These are phyloP conservation scores for Salix purpurea DNA, from an alignment of 345 rosid genomes.

Conservation along the genomic window DNA sequence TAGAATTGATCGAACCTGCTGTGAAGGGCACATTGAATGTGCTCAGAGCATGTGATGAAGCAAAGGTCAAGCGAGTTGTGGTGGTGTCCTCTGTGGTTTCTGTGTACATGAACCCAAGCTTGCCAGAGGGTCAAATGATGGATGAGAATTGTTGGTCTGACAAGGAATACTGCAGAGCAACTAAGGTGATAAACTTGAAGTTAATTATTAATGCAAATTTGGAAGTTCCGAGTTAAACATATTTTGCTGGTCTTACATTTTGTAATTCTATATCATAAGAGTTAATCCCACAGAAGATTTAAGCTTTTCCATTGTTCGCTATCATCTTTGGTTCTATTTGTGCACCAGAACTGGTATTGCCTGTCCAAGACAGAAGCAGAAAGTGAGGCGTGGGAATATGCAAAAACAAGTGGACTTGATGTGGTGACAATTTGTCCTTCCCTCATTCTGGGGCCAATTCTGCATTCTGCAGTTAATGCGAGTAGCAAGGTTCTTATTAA, in stretches of 20 bases:
- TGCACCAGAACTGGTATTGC: constrained; percentile 64
- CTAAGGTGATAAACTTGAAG: constrained; percentile 29
- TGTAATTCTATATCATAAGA: no score
- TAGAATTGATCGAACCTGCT: constrained; percentile 56
- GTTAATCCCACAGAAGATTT: no score
- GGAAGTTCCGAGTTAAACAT: neutral
- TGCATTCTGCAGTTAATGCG: constrained; percentile 51
- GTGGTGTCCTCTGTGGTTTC: constrained; percentile 60
- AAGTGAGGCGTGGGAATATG: constrained; percentile 57
- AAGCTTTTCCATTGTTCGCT: no score
- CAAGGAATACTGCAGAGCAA: constrained; percentile 45
- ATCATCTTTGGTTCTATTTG: no score
- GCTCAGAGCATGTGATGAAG: constrained; percentile 55
- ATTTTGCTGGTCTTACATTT: neutral
- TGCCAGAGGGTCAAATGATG: constrained; percentile 44
- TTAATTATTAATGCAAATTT: neutral
- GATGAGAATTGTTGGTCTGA: constrained; percentile 70
- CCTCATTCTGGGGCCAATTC: constrained; percentile 50
- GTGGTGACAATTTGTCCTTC: constrained; percentile 56
- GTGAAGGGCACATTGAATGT: constrained; percentile 67
- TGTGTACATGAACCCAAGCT: constrained; percentile 45
- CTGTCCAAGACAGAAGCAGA: constrained; percentile 73
- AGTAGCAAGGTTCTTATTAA: constrained; percentile 47
- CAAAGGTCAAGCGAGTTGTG: constrained; percentile 54
- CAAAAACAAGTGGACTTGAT: constrained; percentile 47